Evolutionary conservation across 1,284 basidiomycete genomes (phyloP), one percentile per base, ranked within the genome.

Genomic region (Pulveroboletus sp.): DNA sequence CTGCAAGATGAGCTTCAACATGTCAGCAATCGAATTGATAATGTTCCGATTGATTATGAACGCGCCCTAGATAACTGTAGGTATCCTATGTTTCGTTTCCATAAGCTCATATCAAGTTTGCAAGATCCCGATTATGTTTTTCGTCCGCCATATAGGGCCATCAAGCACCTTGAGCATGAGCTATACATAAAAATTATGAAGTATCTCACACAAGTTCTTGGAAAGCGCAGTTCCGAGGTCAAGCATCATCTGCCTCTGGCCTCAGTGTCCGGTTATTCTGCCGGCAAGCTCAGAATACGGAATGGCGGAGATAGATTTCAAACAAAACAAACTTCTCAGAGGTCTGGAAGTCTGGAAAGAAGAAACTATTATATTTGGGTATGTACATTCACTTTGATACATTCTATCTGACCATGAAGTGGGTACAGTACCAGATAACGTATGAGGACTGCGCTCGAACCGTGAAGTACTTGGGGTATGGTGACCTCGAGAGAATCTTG

Each of bases 401-500:
- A 36, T 13, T 36, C 32, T 32, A 32, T 32, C 15, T 16, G 35
- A 36, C 12, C 15, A 13, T 16, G 15, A 36, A 16, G 35, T 16
- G 12, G 24, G 2, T 24, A 42, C 12, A 42, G 41, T 42, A 44
- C 26, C 10, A 26, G 26, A 16, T 24, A 3, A 16, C 15, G 13
- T 36, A 13, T 36, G 35, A 36, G 15, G 15, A 13, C 12, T 12
- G 13, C 4, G 35, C 35, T 36, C 1, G 15, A 16, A 16, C 15
- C 7, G 15, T 36, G 12, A 36, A 13, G 35, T 13, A 36, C 12
- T 13, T 36, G 13, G 10, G 17, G 1, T 36, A 48, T 5, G 35
- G 53, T 3, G 45, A 57, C 15, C 53, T 56, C 5, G 29, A 57
- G 26, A 56, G n/a, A 8, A 48, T 56, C 3, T 32, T 56, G 12